Conservation (phyloP, 2,329 filamentous ascomycete species). For the Exophiala spinifera region DNA sequence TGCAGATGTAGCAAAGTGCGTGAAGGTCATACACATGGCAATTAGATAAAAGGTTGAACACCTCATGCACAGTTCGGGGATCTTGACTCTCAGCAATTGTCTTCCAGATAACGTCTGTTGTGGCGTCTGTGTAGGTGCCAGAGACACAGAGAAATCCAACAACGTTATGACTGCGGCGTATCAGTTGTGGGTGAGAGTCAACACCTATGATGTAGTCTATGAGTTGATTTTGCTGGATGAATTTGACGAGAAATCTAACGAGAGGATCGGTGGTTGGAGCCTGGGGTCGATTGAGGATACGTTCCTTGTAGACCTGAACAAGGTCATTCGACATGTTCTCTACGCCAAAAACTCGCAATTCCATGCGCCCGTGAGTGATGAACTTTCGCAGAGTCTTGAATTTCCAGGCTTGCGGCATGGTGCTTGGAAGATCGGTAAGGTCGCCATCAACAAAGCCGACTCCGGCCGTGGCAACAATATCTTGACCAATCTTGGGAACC, state of each 20-base stretch:
- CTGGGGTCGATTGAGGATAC: constrained; percentile 41
- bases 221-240: constrained; percentile 67
- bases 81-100: constrained; percentile 79
- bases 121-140: constrained; percentile 64
- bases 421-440: constrained; percentile 32
- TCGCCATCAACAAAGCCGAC: constrained; percentile 23
- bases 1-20: constrained; percentile 60
- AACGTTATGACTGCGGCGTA: constrained; percentile 75
- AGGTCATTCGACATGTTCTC: constrained; percentile 70
- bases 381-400: constrained; percentile 67
- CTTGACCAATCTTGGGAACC: constrained; percentile 34
- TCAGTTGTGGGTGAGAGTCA: constrained; percentile 88
- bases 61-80: constrained; percentile 75
- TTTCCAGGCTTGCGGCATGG: constrained; percentile 59
- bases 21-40: constrained; percentile 44
- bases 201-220: constrained; percentile 85
- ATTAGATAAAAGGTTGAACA: constrained; percentile 64
- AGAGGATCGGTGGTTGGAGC: constrained; percentile 49
- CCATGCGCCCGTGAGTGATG: constrained; percentile 83
- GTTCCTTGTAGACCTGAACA: constrained; percentile 61
- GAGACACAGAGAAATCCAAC: constrained; percentile 84
- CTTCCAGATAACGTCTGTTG: constrained; percentile 81
- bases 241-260: constrained; percentile 65
- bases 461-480: constrained; percentile 35
- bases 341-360: constrained; percentile 76